Base-by-base conservation (phyloP, 2,329 filamentous ascomycete species). In the Diplocarpon mali region DNA sequence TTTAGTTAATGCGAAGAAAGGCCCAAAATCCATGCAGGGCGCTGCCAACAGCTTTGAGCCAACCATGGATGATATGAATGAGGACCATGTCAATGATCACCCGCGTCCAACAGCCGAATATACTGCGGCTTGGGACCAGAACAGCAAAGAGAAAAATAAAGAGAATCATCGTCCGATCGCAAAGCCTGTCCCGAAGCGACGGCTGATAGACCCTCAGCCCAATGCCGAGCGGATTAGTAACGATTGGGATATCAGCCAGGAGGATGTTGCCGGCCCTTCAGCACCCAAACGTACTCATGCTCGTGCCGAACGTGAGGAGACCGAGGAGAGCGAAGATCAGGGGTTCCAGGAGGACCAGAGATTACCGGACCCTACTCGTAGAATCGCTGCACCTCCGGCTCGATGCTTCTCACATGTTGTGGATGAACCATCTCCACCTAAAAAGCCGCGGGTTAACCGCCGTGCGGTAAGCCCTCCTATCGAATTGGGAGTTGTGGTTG, bases 131-230 rank as follows among this genome's bases (percentile, higher is more conserved):
- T 51, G 48, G 37, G 42, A 50, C 9, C 28, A 17, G n/a, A 45
- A 38, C 13, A 45, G 16, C 9, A 43, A 46, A 15, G 54, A 59
- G 13, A 55, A 53, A 34, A 59, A 61, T 15, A 61, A 61, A 44
- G 59, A 61, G 37, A 61, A 61, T 20, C 47, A 47, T 11, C 32
- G 17, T 15, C 42, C 40, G 11, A 30, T 11, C 27, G 20, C 20
- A 15, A 49, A 35, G 12, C 40, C 29, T 14, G 10, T 34, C 6
- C 29, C 29, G 27, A 48, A 45, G 39, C 35, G 42, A 32, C 53
- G 50, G 12, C 38, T 54, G 9, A 35, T 54, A 20, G 57, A 59
- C 35, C 40, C 17, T 8, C 54, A 57, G 35, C 35, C 47, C 6
- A 39, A 44, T 45, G 54, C 52, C 7, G 37, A 48, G 15, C 50